Percentiles rank a stretch among this genome's conserved stretches.
phyloP scores from a whole-genome alignment of 2,329 filamentous ascomycete species.

The Diaporthe destruens region DNA sequence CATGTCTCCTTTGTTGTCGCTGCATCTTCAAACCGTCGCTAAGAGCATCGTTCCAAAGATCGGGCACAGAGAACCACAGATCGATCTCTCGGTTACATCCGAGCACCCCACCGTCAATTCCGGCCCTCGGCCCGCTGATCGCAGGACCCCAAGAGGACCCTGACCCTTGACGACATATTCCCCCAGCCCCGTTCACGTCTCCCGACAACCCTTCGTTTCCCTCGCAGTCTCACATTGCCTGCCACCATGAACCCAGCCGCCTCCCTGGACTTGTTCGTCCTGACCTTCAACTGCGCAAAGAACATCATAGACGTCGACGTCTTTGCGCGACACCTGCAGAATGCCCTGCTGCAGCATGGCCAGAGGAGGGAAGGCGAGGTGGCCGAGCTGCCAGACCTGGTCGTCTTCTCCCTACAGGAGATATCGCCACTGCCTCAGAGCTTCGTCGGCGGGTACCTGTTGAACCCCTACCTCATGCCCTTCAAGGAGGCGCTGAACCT shows the following conservation, averaged over 20 bases:
- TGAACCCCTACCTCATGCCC: constrained; percentile 80
- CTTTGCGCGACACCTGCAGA: constrained; percentile 79
- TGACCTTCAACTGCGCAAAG: constrained; percentile 93
- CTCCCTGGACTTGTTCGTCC: constrained; percentile 77
- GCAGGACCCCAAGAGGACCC: constrained; percentile 6
- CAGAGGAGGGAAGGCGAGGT: constrained; percentile 1
- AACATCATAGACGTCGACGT: constrained; percentile 75
- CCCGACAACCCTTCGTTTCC: constrained; percentile 27
- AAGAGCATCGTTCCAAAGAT: constrained; percentile 17
- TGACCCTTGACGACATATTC: constrained; percentile 7
- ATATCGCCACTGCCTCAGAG: constrained; percentile 85
- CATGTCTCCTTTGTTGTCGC: not conserved
- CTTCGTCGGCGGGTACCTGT: constrained; percentile 86
- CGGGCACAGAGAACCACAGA: not conserved
- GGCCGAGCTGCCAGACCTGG: constrained; percentile 64
- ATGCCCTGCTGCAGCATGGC: constrained; percentile 64
- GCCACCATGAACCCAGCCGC: constrained; percentile 43
- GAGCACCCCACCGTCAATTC: constrained; percentile 24
- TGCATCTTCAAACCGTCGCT: not conserved
- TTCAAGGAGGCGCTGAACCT: constrained; percentile 79
- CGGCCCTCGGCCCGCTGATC: constrained; percentile 27
- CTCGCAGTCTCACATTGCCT: constrained; percentile 19
- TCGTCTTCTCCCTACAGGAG: constrained; percentile 86
- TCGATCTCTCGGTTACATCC: constrained; percentile 24
- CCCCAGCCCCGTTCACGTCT: constrained; percentile 12